Conservation (phyloP, 116 monocot species). For the Posidonia oceanica region DNA sequence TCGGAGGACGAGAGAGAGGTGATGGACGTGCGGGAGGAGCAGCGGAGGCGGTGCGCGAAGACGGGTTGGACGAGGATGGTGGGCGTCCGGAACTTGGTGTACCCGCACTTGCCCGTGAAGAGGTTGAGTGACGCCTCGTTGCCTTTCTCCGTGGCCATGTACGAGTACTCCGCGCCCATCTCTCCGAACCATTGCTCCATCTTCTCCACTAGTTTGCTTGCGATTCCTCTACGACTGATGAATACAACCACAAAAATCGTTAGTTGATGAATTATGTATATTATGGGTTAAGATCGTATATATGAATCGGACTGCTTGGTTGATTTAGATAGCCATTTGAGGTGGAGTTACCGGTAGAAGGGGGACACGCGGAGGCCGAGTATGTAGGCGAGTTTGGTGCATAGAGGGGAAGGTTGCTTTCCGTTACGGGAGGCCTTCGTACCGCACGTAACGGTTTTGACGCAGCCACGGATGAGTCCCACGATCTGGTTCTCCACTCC, state of each 20-base stretch:
- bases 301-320: too few relatives aligned
- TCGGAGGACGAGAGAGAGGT: constrained; percentile 27
- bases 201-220: constrained; percentile 35
- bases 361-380: constrained; percentile 91
- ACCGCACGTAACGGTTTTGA: constrained; percentile 72
- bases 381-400: constrained; percentile 68
- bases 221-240: constrained; percentile 66
- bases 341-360: constrained; percentile 38
- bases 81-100: constrained; percentile 74
- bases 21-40: constrained; percentile 24
- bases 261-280: too few relatives aligned
- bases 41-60: constrained; percentile 51
- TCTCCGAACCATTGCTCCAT: constrained; percentile 70
- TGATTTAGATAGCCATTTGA: too few relatives aligned
- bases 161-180: constrained; percentile 73
- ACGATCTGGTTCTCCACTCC: constrained; percentile 44
- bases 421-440: constrained; percentile 17
- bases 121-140: constrained; percentile 64
- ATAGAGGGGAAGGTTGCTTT: constrained; percentile 28
- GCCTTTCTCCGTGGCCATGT: constrained; percentile 88
- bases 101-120: constrained; percentile 66
- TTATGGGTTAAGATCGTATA: too few relatives aligned
- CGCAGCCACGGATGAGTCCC: constrained; percentile 73
- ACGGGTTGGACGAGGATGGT: constrained; percentile 90
- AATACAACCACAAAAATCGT: not conserved